Evolutionary conservation across 768 basidiomycete species (phyloP), one percentile per base, ranked within the genome.

Genomic region (Boletellus emodensis): DNA sequence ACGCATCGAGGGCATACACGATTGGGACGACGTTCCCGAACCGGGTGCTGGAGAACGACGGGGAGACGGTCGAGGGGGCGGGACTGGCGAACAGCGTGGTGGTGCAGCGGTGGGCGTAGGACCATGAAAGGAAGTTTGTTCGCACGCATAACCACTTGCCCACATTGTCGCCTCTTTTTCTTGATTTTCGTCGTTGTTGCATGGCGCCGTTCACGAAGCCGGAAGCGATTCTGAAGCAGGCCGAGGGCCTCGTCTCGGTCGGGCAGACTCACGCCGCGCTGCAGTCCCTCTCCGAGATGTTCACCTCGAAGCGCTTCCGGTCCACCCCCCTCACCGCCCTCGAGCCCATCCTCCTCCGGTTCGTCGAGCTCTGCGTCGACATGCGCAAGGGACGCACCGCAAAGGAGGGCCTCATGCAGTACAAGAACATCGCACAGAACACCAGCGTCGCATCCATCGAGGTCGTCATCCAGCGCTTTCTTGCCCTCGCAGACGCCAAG

Each of bases 381-480:
- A 85, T 96, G 80, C 83, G 92, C 58, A 94, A 94, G 70, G 94
- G 94, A 1, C 80, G 92, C 24, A 86, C 90, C 24, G 94, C 94
- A 20, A 94, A 95, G 69, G 93, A 94, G 64, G 94, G 92, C 20
- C 82, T 98, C 42, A 91, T 95, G 84, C 87, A 92, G 65, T 96
- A 91, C 81, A 97, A 96, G 75, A 97, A 97, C 67, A 93, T 96
- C 59, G 93, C 93, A 0, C 95, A 99, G 64, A 93, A 94, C 60
- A 84, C 86, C 18, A 90, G 82, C 66, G 92, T 97, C 37, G 82
- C 80, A 43, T 91, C 88, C 54, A 94, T 99, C 66, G 95, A 99
- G 68, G 75, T 80, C 41, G 93, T 97, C 62, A 87, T 99, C 63
- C 87, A 84, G 55, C 78, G 80, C 40, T 95, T 98, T 65, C 78